Base-by-base conservation (phyloP, 2,329 filamentous ascomycete genomes). In the Fusarium duplospermum region DNA sequence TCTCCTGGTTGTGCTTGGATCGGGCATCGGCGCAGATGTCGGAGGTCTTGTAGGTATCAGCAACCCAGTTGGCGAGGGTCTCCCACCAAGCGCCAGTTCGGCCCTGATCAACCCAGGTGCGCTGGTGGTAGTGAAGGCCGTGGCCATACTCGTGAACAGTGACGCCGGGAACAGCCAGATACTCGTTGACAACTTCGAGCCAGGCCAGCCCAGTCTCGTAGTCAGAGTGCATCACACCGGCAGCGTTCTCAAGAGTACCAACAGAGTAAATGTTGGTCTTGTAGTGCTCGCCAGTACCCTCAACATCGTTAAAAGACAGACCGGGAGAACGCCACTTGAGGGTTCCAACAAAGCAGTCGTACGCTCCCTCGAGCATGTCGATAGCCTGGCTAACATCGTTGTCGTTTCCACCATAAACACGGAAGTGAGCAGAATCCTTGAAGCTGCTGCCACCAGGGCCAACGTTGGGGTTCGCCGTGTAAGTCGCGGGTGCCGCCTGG, bases 1-100 rank as follows among this genome's bases (percentile, higher is more conserved):
- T 75, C 1, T 80, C 62, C 64, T 84, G 83, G 24, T 78, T 80
- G 62, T 83, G 80, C 18, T 79, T 76, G 3, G 77, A 56, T n/a
- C 86, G 79, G 1, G 85, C 82, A 0, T 73, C 73, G 3, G 82
- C 83, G 71, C 87, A 88, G 4, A 84, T 77, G 0, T 83, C 77
- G 0, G 84, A 86, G 1, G 86, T 87, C 64, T 84, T 81, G 77
- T 85, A 88, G 0, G 83, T 85, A 66, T 88, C 86, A 5, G 86
- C 85, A 6, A 88, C 81, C 79, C 83, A 88, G 69, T 88, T 86
- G 40, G 86, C 86, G 0, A 88, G 69, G 3, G 86, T 84, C 78
- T 88, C 87, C 85, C 85, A 87, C 86, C 86, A 88, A 4, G 86
- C 85, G 0, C 86, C 86, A 1, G 86, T 87, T 3, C 81, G 80